Base-by-base conservation (phyloP, 768 basidiomycete genomes). In the Agrocybe pediades region DNA sequence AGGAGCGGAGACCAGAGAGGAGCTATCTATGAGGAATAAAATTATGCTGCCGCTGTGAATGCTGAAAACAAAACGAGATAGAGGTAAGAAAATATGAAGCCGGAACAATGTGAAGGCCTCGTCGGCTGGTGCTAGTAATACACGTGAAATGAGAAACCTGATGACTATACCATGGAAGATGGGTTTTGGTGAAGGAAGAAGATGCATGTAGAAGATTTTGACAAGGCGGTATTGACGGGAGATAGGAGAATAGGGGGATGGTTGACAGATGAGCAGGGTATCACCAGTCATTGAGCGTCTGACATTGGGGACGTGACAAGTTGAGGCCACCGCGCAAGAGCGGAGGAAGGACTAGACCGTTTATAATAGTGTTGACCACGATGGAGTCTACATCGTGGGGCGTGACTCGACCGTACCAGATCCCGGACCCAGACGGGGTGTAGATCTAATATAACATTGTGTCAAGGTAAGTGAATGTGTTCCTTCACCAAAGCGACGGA, bases 341-440 rank as follows among this genome's bases (percentile, higher is more conserved):
- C 13, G 88, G 82, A 0, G 94, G 89, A 15, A 98, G 78, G 47
- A 99, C 81, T 63, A 86, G 81, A 2, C 96, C 96, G 17, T 82
- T 77, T 51, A 95, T 78, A 57, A 99, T 85, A 16, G 96, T 99
- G 61, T 92, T 88, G 59, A 85, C 81, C 43, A 95, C 92, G 51
- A 95, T 86, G 5, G 87, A 82, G 54, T 88, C 86, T 45, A 95
- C 89, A 64, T 96, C 90, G 65, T 93, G 88, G 7, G 95, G 87
- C 21, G 89, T 88, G 6, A 97, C 94, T 21, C 96, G 86, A 19
- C 96, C 96, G 63, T 98, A 98, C 87, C 94, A 98, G 24, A 98
- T 80, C 33, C 86, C 85, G 20, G 90, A 82, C 19, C 95, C 95
- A 52, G 85, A 81, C 0, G 95, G 94, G 42, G 86, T 91, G 69